Conservation (phyloP, 2,329 filamentous ascomycete genomes). For the Claviceps humidiphila region DNA sequence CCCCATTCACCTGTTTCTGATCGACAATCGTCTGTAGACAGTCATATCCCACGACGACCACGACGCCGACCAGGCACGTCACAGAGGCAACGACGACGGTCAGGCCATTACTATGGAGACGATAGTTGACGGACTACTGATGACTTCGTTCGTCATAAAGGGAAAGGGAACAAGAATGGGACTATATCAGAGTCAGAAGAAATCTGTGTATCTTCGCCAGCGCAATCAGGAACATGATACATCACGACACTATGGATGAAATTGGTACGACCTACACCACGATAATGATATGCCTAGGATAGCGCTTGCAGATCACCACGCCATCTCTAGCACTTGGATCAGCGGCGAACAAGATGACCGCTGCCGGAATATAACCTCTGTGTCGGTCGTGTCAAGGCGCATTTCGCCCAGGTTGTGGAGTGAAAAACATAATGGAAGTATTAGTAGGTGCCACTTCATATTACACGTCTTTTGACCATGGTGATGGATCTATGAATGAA, state of each 20-base stretch:
- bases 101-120: slow-evolving; percentile 3
- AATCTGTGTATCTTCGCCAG: not conserved
- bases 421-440: not conserved
- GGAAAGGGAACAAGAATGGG: not conserved
- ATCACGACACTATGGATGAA: slow-evolving; percentile 1
- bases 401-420: not conserved
- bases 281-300: not conserved
- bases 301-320: not conserved
- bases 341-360: not conserved
- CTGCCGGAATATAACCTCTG: not conserved
- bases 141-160: not conserved
- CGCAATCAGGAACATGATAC: not conserved
- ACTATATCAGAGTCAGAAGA: not conserved
- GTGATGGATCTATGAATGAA: too few species aligned
- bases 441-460: not conserved
- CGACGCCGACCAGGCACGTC: slow-evolving; percentile 2
- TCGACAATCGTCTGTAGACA: slow-evolving; percentile 1
- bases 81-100: slow-evolving; percentile 1
- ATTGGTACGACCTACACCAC: not conserved
- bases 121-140: not conserved
- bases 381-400: not conserved
- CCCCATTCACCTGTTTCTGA: not conserved
- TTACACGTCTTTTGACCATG: not conserved
- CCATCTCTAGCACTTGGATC: slow-evolving; percentile 2
- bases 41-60: slow-evolving; percentile 1